Conservation (phyloP, 495 filamentous ascomycete species). For the Pyronema omphalodes region DNA sequence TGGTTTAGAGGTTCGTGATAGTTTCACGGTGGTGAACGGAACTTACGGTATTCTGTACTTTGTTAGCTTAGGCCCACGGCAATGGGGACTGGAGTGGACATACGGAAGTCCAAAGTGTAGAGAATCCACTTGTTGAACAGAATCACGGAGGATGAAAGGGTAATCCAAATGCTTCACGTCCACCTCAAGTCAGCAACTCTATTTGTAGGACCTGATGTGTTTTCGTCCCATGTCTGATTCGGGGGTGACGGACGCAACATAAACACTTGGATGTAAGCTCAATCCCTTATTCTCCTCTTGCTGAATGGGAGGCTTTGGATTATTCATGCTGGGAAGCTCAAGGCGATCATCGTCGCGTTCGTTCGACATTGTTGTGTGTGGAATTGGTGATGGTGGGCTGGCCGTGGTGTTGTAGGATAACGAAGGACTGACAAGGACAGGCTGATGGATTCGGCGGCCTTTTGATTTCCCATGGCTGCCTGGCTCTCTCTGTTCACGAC, state of each 20-base stretch:
- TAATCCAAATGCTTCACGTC: constrained; percentile 63
- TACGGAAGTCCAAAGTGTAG: constrained; percentile 50
- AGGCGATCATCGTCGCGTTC: not conserved
- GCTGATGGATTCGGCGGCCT: too few species aligned
- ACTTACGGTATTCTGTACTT: constrained; percentile 28
- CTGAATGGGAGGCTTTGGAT: not conserved
- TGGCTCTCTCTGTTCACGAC: too few species aligned
- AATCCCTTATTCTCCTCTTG: not conserved
- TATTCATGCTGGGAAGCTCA: not conserved
- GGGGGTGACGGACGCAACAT: constrained; percentile 55
- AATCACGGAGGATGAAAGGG: constrained; percentile 78
- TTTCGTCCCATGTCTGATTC: not conserved
- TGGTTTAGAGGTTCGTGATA: too few species aligned
- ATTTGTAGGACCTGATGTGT: not conserved
- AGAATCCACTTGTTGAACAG: constrained; percentile 99
- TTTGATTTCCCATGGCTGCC: too few species aligned
- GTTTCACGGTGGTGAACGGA: not conserved
- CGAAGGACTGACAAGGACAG: too few species aligned
- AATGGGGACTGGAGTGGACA: constrained; percentile 25
- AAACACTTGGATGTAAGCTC: constrained; percentile 60
- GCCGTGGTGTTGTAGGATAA: too few species aligned
- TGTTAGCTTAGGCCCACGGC: not conserved
- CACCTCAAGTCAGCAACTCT: constrained; percentile 3
- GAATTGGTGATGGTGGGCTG: too few species aligned
- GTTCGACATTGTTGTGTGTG: not conserved